Evolutionary conservation across 2,329 filamentous ascomycete genomes (phyloP).

Genomic region (Ophiostoma piceae): DNA sequence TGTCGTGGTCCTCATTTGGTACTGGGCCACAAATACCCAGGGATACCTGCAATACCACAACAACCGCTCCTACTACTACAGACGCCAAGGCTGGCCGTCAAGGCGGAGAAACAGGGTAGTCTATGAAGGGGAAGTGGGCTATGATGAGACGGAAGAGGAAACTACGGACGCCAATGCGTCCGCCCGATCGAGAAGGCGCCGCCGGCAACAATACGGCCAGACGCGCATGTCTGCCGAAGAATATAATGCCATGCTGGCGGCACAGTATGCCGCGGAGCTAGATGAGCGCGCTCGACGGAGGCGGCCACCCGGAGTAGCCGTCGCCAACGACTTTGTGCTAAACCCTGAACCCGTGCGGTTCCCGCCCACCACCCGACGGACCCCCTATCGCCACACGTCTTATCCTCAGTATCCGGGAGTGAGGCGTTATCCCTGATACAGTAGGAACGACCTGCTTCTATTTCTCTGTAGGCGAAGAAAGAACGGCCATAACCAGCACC

Average conservation of each 20-base stretch:
- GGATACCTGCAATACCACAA: conserved; percentile 14
- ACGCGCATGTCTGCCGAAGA: not conserved
- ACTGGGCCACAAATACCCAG: conserved; percentile 30
- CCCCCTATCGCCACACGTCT: conserved; percentile 20
- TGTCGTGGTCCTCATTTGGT: conserved; percentile 34
- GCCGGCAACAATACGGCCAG: not conserved
- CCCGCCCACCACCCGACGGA: conserved; percentile 22
- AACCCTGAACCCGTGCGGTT: conserved; percentile 26
- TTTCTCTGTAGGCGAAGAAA: not conserved
- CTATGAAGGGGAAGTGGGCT: not conserved
- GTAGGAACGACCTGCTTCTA: not conserved
- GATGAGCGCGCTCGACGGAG: not conserved
- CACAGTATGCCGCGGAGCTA: not conserved
- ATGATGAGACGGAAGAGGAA: conserved; percentile 1
- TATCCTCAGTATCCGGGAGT: conserved; percentile 18
- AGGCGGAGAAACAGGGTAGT: not conserved
- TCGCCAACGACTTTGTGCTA: conserved; percentile 17
- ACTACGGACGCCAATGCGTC: not conserved
- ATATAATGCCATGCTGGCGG: not conserved
- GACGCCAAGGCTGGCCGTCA: conserved; percentile 11
- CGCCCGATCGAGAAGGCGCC: conserved; percentile 9
- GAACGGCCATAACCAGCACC: not conserved
- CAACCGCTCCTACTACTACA: not conserved
- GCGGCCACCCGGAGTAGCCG: conserved; percentile 16
- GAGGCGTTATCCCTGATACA: not conserved